Conservation (phyloP, 2,329 filamentous ascomycete species). For the Hirsutella rhossiliensis region DNA sequence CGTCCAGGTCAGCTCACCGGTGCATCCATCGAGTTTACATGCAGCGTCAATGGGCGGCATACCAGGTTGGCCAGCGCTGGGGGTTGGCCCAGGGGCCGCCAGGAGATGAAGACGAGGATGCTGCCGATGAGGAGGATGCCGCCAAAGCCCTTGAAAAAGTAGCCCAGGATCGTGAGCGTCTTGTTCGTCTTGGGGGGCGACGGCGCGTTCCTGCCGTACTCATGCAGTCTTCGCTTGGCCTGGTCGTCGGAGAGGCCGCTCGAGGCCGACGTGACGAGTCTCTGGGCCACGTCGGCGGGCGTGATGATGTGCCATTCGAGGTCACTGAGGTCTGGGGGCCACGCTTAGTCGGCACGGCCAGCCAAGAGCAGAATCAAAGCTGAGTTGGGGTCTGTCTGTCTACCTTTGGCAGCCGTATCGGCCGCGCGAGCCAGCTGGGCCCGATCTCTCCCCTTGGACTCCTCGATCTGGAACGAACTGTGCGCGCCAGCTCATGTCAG, state of each 20-base stretch:
- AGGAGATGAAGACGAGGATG: slow-evolving; percentile 64
- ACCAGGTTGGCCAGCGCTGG: slow-evolving; percentile 53
- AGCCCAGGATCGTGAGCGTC: slow-evolving; percentile 46
- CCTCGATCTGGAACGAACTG: slow-evolving; percentile 42
- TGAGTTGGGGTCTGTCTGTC: no score
- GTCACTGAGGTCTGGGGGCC: slow-evolving; percentile 41
- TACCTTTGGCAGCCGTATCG: slow-evolving; percentile 33
- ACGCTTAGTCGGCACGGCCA: background rate
- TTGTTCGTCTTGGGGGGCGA: slow-evolving; percentile 52
- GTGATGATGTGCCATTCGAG: slow-evolving; percentile 58
- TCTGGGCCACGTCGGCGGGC: slow-evolving; percentile 43
- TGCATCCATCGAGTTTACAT: no score
- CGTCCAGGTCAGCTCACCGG: no score
- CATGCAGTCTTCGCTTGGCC: slow-evolving; percentile 36
- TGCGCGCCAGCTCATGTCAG: background rate
- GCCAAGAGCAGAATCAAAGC: no score
- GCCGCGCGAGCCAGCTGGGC: slow-evolving; percentile 24
- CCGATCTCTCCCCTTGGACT: slow-evolving; percentile 34
- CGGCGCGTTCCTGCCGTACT: slow-evolving; percentile 57
- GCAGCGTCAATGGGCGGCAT: no score
- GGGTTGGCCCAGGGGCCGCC: slow-evolving; percentile 62
- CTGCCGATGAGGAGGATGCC: slow-evolving; percentile 55
- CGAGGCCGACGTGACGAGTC: slow-evolving; percentile 42
- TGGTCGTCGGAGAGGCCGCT: slow-evolving; percentile 50
- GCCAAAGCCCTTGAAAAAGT: slow-evolving; percentile 71